These are phyloP conservation scores for Cyberlindnera amylophila DNA, from an alignment of 805 yeast species.

Conservation along the genomic window DNA sequence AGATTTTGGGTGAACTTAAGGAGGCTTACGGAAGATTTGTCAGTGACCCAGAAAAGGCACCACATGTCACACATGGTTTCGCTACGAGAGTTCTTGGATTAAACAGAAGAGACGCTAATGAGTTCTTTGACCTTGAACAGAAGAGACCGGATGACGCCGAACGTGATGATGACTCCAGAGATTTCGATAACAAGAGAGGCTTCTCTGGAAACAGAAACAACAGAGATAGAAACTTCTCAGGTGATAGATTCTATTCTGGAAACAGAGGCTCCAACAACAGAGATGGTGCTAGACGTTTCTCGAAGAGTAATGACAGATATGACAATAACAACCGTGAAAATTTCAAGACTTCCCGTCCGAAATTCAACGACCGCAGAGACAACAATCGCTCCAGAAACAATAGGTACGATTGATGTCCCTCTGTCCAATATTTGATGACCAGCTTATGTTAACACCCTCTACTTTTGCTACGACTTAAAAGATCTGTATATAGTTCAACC, in stretches of 20 bases:
- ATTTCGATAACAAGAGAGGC: background rate
- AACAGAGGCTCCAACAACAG: constrained; percentile 1
- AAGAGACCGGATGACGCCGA: background rate
- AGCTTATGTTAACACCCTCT: no score
- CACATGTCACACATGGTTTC: constrained; percentile 21
- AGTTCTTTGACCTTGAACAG: constrained; percentile 20
- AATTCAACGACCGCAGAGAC: background rate
- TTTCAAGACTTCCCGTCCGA: no score
- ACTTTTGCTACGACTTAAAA: no score
- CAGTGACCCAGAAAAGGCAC: constrained; percentile 17
- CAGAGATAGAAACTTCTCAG: constrained; percentile 3
- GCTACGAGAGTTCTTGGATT: constrained; percentile 23
- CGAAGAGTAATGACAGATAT: constrained; percentile 1
- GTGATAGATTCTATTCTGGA: constrained; percentile 1
- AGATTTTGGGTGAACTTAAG: constrained; percentile 32
- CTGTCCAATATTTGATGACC: no score
- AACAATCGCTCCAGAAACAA: background rate
- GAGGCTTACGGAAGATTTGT: constrained; percentile 27
- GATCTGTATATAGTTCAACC: no score
- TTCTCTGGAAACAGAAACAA: constrained; percentile 1
- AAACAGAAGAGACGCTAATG: constrained; percentile 19
- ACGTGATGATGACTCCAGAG: background rate
- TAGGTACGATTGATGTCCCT: no score
- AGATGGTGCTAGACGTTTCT: background rate
- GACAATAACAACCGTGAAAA: background rate